Conservation (phyloP, 2,329 filamentous ascomycete genomes). For the Nothomitra cinnamomea region DNA sequence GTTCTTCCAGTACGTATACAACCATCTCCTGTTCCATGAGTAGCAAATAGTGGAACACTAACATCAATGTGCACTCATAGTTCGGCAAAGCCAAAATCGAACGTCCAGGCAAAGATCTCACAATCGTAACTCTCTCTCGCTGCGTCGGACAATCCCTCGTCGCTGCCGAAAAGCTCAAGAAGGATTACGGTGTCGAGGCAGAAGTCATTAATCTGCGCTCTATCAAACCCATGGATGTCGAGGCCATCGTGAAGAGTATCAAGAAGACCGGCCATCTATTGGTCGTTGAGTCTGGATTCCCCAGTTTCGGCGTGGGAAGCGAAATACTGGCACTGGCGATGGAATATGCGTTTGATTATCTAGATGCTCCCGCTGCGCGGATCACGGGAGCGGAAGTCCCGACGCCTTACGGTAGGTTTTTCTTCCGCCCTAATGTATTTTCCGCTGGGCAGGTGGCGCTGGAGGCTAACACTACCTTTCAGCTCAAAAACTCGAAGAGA, state of each 20-base stretch:
- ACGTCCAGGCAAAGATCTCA: constrained; percentile 86
- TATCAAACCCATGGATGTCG: constrained; percentile 89
- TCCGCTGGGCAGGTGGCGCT: not conserved
- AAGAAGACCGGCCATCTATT: constrained; percentile 96
- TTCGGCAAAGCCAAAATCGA: constrained; percentile 99
- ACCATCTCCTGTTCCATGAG: not conserved
- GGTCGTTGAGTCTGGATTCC: constrained; percentile 89
- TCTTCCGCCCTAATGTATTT: not conserved
- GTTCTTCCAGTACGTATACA: constrained; percentile 50
- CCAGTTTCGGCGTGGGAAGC: constrained; percentile 78
- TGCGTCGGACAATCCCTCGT: constrained; percentile 83
- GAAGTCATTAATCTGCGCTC: constrained; percentile 98
- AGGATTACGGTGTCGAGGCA: constrained; percentile 87
- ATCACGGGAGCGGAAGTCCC: constrained; percentile 95
- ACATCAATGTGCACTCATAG: constrained; percentile 10
- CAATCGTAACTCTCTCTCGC: constrained; percentile 85
- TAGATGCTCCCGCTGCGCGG: constrained; percentile 82
- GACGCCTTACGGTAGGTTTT: constrained; percentile 52
- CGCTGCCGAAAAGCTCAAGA: constrained; percentile 81
- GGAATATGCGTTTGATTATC: constrained; percentile 97
- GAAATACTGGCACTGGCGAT: constrained; percentile 90
- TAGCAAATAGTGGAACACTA: not conserved
- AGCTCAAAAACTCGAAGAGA: constrained; percentile 77
- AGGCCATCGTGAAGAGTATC: constrained; percentile 87
- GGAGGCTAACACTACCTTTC: not conserved